phyloP scores from a whole-genome alignment of 768 basidiomycete genomes.

The Russula virescens region DNA sequence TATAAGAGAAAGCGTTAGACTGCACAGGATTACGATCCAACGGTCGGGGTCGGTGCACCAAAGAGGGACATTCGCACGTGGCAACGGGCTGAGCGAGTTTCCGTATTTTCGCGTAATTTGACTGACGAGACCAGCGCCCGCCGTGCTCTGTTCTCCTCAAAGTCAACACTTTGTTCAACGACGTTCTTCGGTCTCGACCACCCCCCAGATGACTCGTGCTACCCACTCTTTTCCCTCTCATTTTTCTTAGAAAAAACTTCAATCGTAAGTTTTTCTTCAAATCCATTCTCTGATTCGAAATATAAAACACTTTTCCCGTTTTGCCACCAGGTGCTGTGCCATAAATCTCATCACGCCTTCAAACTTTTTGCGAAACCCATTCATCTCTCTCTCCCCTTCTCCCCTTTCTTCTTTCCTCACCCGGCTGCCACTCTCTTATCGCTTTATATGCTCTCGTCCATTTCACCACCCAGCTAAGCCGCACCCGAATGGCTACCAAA shows the following conservation, averaged over 20 bases:
- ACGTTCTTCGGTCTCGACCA: too few relatives aligned
- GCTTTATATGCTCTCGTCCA: slow-evolving; percentile 9
- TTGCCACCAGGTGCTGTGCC: not conserved
- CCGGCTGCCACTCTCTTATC: slow-evolving; percentile 1
- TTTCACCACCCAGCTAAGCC: not conserved
- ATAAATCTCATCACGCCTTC: slow-evolving; percentile 9
- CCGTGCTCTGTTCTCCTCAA: too few relatives aligned
- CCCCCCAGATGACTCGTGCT: slow-evolving; percentile 7
- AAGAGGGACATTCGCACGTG: slow-evolving; percentile 10
- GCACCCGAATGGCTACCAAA: slow-evolving; percentile 34
- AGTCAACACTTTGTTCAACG: too few relatives aligned
- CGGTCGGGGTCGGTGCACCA: too few relatives aligned
- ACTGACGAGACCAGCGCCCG: too few relatives aligned
- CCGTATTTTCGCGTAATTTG: too few relatives aligned
- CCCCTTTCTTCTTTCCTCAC: not conserved
- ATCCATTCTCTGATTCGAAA: not conserved
- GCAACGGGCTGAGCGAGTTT: not conserved
- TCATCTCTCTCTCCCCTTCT: not conserved
- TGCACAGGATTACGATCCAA: too few relatives aligned
- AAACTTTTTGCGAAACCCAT: slow-evolving; percentile 18
- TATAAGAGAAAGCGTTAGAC: too few relatives aligned
- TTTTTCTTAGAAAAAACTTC: too few relatives aligned
- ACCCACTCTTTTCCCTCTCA: not conserved
- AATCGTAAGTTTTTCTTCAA: not conserved
- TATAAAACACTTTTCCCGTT: slow-evolving; percentile 2